Evolutionary conservation across 2,329 filamentous ascomycete species (phyloP).

Genomic region (Cordyceps militaris): DNA sequence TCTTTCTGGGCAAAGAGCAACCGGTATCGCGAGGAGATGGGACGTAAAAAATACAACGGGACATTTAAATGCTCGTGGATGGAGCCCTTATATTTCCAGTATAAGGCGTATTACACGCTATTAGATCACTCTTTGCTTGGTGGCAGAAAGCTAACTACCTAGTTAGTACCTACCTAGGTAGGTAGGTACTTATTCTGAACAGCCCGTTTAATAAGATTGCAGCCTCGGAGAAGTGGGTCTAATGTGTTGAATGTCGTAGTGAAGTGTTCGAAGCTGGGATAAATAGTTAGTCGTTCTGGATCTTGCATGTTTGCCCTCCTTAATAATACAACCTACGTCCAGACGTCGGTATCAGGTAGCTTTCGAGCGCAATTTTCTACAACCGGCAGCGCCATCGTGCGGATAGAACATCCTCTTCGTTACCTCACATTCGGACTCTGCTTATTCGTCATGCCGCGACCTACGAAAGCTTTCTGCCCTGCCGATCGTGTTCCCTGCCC

Average conservation of each 20-base stretch:
- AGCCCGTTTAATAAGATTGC: constrained; percentile 1
- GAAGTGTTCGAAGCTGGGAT: background rate
- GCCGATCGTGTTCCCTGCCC: background rate
- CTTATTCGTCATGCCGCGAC: constrained; percentile 1
- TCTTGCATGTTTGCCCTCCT: no score
- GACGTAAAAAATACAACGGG: no score
- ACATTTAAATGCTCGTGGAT: no score
- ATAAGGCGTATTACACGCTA: no score
- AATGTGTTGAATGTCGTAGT: background rate
- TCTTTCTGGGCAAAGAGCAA: no score
- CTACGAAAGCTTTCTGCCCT: background rate
- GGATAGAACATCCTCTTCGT: background rate
- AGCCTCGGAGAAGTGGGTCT: constrained; percentile 7
- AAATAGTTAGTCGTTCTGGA: background rate
- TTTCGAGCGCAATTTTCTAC: background rate
- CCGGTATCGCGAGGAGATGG: no score
- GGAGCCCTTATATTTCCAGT: no score
- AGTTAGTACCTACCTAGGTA: no score
- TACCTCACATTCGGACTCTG: background rate
- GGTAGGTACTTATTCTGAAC: background rate
- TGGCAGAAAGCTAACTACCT: no score
- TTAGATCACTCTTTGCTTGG: background rate
- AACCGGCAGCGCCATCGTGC: background rate
- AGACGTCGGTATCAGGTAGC: background rate
- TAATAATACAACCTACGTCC: no score